These are phyloP conservation scores for Nematodospora anomalae DNA, from an alignment of 1,139 yeast genomes.

Conservation along the genomic window DNA sequence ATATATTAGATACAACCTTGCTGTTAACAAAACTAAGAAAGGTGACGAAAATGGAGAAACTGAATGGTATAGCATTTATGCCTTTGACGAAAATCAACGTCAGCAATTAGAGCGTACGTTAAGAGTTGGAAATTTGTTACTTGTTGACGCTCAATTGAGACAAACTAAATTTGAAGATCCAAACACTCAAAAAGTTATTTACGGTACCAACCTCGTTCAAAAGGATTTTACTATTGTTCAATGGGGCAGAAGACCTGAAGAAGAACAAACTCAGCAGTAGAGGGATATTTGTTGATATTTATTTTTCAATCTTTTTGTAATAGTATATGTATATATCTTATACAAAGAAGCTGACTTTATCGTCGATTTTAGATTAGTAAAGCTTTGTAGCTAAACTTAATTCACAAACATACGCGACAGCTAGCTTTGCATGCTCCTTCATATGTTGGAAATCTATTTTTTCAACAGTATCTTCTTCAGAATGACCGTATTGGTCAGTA, in stretches of 20 bases:
- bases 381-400: conserved; percentile 40
- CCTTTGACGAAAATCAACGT: conserved; percentile 39
- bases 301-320: neutral
- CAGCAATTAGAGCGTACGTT: conserved; percentile 39
- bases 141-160: conserved; percentile 44
- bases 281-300: neutral
- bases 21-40: conserved; percentile 41
- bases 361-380: conserved; percentile 2
- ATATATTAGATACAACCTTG: conserved; percentile 44
- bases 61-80: conserved; percentile 46
- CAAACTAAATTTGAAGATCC: conserved; percentile 38
- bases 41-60: conserved; percentile 29
- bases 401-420: conserved; percentile 69
- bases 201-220: conserved; percentile 38
- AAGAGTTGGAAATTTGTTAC: conserved; percentile 44
- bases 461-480: conserved; percentile 78
- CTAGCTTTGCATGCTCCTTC: conserved; percentile 73
- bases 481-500: conserved; percentile 71
- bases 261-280: conserved; percentile 14
- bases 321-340: neutral
- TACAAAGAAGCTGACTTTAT: neutral
- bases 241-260: conserved; percentile 35
- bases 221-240: conserved; percentile 39
- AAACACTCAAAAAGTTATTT: conserved; percentile 18
- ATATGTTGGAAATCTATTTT: conserved; percentile 75